Percentiles rank a stretch among this genome's conserved stretches.
phyloP scores from a whole-genome alignment of 129 eudicot species.

The Artemisia annua region DNA sequence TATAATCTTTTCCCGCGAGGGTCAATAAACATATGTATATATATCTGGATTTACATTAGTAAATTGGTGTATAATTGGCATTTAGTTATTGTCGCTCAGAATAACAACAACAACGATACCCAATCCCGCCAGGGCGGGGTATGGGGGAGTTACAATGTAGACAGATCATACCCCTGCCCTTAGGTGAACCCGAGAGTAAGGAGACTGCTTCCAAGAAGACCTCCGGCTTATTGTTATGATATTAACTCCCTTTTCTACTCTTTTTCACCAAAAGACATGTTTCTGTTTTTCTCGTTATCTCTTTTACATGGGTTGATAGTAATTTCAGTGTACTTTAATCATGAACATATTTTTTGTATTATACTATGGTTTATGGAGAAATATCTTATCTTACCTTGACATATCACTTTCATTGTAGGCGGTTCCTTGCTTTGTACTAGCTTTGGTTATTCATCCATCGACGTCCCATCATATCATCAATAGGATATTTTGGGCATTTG shows the following conservation, averaged over 20 bases:
- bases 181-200: too few species aligned
- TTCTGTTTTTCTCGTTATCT: not conserved
- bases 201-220: too few species aligned
- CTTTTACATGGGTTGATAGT: not conserved
- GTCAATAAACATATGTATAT: too few species aligned
- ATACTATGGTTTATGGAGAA: not conserved
- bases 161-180: too few species aligned
- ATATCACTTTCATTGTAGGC: slow-evolving; percentile 45
- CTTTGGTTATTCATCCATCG: slow-evolving; percentile 79
- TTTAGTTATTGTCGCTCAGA: not conserved
- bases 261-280: not conserved
- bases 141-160: too few species aligned
- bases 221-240: not conserved
- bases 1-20: too few species aligned
- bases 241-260: not conserved
- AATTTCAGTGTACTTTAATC: not conserved
- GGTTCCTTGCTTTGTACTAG: slow-evolving; percentile 77
- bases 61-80: too few species aligned
- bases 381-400: not conserved
- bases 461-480: slow-evolving; percentile 79
- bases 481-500: slow-evolving; percentile 92
- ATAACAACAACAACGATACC: too few species aligned
- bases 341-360: not conserved
- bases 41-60: too few species aligned
- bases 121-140: too few species aligned